Evolutionary conservation across 768 basidiomycete species (phyloP).

Genomic region (Phylloporus rhodoxanthus): DNA sequence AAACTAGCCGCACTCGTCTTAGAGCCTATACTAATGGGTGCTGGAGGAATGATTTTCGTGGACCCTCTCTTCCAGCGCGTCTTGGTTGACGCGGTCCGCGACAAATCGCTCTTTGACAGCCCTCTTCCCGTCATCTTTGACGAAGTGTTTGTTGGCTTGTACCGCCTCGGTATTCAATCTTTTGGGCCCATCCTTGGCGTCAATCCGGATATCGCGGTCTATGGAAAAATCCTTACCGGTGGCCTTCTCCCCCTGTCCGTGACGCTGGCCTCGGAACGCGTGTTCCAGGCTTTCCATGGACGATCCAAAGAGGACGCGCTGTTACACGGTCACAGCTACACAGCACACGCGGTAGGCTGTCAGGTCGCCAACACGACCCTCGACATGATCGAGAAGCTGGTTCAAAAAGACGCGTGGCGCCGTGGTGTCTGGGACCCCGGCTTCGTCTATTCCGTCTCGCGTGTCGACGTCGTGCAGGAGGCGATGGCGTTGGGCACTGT

Average conservation of each 20-base stretch:
- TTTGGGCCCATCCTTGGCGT: slow-evolving; percentile 60
- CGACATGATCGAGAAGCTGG: slow-evolving; percentile 50
- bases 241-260: slow-evolving; percentile 83
- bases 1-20: slow-evolving; percentile 73
- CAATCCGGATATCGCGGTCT: slow-evolving; percentile 81
- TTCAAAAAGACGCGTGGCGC: slow-evolving; percentile 49
- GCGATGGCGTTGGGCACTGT: slow-evolving; percentile 88
- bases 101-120: slow-evolving; percentile 29
- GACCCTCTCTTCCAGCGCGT: slow-evolving; percentile 94
- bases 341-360: slow-evolving; percentile 90
- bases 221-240: slow-evolving; percentile 92
- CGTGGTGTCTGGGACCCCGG: slow-evolving; percentile 75
- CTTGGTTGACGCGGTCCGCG: slow-evolving; percentile 75
- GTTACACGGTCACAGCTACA: slow-evolving; percentile 93
- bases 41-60: slow-evolving; percentile 95
- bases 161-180: slow-evolving; percentile 74
- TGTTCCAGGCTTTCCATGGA: slow-evolving; percentile 77
- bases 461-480: slow-evolving; percentile 50
- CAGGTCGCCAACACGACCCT: slow-evolving; percentile 83
- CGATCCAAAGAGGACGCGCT: slow-evolving; percentile 77
- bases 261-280: slow-evolving; percentile 73
- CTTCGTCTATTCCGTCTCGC: slow-evolving; percentile 63
- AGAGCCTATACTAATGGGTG: slow-evolving; percentile 91
- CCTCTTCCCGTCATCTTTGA: slow-evolving; percentile 91
- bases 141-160: slow-evolving; percentile 92